These are phyloP conservation scores for Clathrospora elynae DNA, from an alignment of 2,329 filamentous ascomycete genomes.

Conservation along the genomic window DNA sequence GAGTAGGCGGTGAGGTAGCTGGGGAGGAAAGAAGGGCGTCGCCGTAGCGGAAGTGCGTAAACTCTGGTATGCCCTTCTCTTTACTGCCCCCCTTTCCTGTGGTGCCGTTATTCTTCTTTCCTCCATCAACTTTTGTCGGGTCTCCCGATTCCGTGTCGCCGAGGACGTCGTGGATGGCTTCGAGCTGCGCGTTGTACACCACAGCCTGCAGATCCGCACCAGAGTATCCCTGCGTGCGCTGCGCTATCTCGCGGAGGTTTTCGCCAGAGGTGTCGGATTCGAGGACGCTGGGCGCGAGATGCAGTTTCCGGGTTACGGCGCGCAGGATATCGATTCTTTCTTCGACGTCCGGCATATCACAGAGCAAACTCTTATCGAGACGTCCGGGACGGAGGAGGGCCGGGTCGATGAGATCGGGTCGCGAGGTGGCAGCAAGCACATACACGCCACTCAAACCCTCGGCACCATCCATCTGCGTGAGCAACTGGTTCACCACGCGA, in stretches of 20 bases:
- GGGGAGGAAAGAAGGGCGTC: constrained; percentile 51
- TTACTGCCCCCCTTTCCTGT: constrained; percentile 20
- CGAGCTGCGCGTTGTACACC: constrained; percentile 93
- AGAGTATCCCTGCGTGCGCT: constrained; percentile 83
- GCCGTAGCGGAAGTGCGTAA: constrained; percentile 78
- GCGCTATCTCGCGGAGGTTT: constrained; percentile 72
- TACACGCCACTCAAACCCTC: constrained; percentile 95
- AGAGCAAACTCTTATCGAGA: constrained; percentile 89
- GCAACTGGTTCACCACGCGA: constrained; percentile 94
- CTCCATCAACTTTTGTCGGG: constrained; percentile 36
- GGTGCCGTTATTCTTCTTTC: constrained; percentile 31
- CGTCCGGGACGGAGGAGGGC: constrained; percentile 89
- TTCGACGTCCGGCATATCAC: constrained; percentile 79
- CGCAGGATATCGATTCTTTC: constrained; percentile 88
- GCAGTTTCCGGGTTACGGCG: constrained; percentile 81
- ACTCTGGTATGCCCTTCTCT: constrained; percentile 41
- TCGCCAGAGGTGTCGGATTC: constrained; percentile 43
- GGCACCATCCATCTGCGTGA: constrained; percentile 98
- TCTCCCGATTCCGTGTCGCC: constrained; percentile 58
- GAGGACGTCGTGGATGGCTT: constrained; percentile 93
- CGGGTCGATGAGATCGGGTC: constrained; percentile 94
- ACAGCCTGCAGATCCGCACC: constrained; percentile 94
- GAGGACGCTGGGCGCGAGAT: constrained; percentile 69
- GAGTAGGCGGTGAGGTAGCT: constrained; percentile 40
- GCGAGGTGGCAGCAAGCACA: constrained; percentile 88